Evolutionary conservation across 345 rosid species (phyloP), one percentile per base, ranked within the genome.

Genomic region (Pugionium cornutum): DNA sequence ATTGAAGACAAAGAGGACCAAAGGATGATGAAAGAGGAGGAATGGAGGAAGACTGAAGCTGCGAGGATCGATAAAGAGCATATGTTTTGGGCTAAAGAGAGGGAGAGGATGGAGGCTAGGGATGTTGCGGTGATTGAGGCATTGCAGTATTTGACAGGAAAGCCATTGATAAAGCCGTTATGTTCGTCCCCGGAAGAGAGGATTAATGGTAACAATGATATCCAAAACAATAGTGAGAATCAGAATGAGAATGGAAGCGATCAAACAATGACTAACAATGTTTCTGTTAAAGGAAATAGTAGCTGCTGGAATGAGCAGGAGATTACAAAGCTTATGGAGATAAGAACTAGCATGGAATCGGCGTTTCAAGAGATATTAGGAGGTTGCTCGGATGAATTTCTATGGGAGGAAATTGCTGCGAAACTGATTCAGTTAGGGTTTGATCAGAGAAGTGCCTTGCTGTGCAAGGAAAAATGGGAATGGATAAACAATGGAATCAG

Each of bases 51-150:
- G 69, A 76, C 75, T 64, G 99, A 90, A 72, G 76, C 80, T 34
- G 86, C 76, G 2, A 78, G 96, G 70, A 64, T 78, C 0, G 91
- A 86, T 9, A 83, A 78, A 77, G 95, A 94, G 66, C 92, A 83
- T 64, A 72, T 69, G 75, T 86, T 86, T 65, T 94, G 99, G 99
- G 92, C 88, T 50, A 82, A 86, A 67, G 97, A 94, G 62, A 70
- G 96, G 75, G 89, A 86, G 7, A 84, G 99, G 82, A 90, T 94
- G 40, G 96, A 88, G 75, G 82, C 96, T 63, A 84, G 97, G 2
- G 97, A 94, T 75, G 81, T 82, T 5, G 83, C 92, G 42, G 74
- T 94, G 56, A 86, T 89, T 83, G 96, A 94, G 49, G 75, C 95
- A 4, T 76, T 92, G 76, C 80, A 81, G 32, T 83, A 70, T 43